These are phyloP conservation scores for Diaporthe helianthi DNA, from an alignment of 2,329 filamentous ascomycete species.

Conservation along the genomic window DNA sequence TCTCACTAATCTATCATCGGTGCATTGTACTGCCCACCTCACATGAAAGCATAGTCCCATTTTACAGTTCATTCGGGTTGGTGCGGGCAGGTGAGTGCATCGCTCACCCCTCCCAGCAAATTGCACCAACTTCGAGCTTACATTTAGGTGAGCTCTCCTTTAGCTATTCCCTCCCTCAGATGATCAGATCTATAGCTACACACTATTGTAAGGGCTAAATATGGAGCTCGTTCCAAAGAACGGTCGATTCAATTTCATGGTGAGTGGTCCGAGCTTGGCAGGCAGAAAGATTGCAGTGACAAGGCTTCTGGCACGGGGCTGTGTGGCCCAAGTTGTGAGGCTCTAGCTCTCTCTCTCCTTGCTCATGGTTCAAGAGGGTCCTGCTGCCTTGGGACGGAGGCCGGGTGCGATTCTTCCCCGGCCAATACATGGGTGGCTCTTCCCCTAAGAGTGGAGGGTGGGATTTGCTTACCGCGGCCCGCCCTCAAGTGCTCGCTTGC, in stretches of 20 bases:
- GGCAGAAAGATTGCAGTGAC: conserved; percentile 2
- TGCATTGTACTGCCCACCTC: background rate
- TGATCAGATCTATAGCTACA: too few relatives aligned
- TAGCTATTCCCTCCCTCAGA: too few relatives aligned
- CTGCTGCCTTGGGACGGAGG: background rate
- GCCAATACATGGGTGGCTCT: background rate
- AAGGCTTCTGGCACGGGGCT: background rate
- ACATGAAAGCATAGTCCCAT: background rate
- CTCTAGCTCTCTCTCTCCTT: too few relatives aligned
- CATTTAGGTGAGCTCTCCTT: too few relatives aligned
- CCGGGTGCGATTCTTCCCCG: background rate
- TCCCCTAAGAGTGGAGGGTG: background rate
- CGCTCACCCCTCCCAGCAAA: background rate
- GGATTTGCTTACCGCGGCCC: conserved; percentile 7
- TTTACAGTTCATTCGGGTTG: background rate
- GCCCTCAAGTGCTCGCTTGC: background rate
- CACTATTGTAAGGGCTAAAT: background rate
- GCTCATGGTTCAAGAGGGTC: conserved; percentile 10
- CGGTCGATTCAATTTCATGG: background rate
- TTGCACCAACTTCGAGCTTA: background rate
- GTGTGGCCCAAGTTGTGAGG: conserved; percentile 1
- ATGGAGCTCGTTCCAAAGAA: background rate
- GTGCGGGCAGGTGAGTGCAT: background rate
- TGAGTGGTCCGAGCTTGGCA: background rate
- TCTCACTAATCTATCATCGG: background rate